phyloP scores from a whole-genome alignment of 2,329 filamentous ascomycete genomes.

The Trichoderma oligosporum region DNA sequence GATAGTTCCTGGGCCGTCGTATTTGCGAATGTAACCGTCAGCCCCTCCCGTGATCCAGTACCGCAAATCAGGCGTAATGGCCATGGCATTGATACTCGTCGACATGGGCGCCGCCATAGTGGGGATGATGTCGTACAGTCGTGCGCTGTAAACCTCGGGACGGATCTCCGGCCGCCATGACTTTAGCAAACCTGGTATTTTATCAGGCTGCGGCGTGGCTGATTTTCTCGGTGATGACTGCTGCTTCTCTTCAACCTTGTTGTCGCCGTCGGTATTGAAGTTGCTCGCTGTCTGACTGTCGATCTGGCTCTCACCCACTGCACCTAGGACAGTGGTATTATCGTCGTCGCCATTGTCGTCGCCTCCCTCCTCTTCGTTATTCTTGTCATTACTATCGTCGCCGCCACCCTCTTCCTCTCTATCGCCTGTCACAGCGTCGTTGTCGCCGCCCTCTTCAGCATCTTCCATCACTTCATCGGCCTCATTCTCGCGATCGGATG shows the following conservation, averaged over 20 bases:
- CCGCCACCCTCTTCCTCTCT: slow-evolving; percentile 49
- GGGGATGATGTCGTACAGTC: slow-evolving; percentile 88
- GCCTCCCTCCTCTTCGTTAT: slow-evolving; percentile 34
- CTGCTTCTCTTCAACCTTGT: slow-evolving; percentile 20
- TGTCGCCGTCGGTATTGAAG: slow-evolving; percentile 20
- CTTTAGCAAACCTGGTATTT: slow-evolving; percentile 21
- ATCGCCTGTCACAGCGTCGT: slow-evolving; percentile 43
- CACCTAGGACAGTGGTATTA: slow-evolving; percentile 30
- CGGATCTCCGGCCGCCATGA: slow-evolving; percentile 59
- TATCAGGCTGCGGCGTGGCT: slow-evolving; percentile 26
- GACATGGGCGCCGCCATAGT: slow-evolving; percentile 95
- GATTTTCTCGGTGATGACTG: slow-evolving; percentile 25
- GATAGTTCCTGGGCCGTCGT: slow-evolving; percentile 90
- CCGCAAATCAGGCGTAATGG: slow-evolving; percentile 87
- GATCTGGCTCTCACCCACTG: slow-evolving; percentile 26
- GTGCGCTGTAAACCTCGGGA: slow-evolving; percentile 72
- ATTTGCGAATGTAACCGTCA: slow-evolving; percentile 95
- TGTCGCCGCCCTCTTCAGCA: slow-evolving; percentile 35
- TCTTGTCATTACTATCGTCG: slow-evolving; percentile 37
- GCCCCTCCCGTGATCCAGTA: slow-evolving; percentile 93
- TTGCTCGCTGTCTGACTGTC: slow-evolving; percentile 25
- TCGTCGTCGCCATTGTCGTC: slow-evolving; percentile 37
- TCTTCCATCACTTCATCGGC: slow-evolving; percentile 38
- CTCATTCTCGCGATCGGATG: slow-evolving; percentile 38
- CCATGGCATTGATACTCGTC: slow-evolving; percentile 90